Percentiles rank a stretch among this genome's conserved stretches.
Conservation (phyloP, 345 rosid species). For the Reutealis trisperma region DNA sequence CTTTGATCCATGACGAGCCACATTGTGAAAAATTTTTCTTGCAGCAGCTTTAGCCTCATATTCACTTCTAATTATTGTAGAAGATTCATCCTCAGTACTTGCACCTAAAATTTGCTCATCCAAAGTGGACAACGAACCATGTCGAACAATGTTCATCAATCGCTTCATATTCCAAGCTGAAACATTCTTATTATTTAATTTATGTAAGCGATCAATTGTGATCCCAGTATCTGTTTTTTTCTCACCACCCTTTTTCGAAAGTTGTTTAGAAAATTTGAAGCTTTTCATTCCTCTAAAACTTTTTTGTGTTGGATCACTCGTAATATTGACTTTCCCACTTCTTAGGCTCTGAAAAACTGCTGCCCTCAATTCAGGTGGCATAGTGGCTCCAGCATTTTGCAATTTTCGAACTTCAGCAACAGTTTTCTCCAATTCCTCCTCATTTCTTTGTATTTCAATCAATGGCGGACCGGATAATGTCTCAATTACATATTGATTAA, state of each 20-base stretch:
- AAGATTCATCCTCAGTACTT: slow-evolving; percentile 54
- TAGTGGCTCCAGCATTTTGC: slow-evolving; percentile 60
- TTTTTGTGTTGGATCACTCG: slow-evolving; percentile 26
- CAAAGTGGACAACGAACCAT: slow-evolving; percentile 70
- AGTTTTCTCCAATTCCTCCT: slow-evolving; percentile 54
- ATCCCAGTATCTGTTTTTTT: slow-evolving; percentile 41
- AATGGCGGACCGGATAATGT: slow-evolving; percentile 77
- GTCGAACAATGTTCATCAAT: slow-evolving; percentile 76
- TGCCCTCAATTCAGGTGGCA: slow-evolving; percentile 63
- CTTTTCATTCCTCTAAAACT: slow-evolving; percentile 38
- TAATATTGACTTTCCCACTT: slow-evolving; percentile 32
- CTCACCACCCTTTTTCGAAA: slow-evolving; percentile 32
- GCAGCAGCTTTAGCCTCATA: slow-evolving; percentile 86
- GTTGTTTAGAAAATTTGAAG: slow-evolving; percentile 37
- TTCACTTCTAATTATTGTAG: slow-evolving; percentile 67
- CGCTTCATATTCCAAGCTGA: slow-evolving; percentile 99
- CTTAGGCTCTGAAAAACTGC: slow-evolving; percentile 41
- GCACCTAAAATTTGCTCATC: slow-evolving; percentile 65
- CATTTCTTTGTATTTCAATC: slow-evolving; percentile 47
- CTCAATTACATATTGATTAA: slow-evolving; percentile 82
- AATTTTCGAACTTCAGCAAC: slow-evolving; percentile 48
- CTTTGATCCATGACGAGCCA: slow-evolving; percentile 61
- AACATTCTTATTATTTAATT: slow-evolving; percentile 66
- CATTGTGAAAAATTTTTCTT: slow-evolving; percentile 77
- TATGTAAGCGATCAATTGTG: slow-evolving; percentile 63